phyloP scores from a whole-genome alignment of 2,329 filamentous ascomycete species.

The Colletotrichum limetticola region DNA sequence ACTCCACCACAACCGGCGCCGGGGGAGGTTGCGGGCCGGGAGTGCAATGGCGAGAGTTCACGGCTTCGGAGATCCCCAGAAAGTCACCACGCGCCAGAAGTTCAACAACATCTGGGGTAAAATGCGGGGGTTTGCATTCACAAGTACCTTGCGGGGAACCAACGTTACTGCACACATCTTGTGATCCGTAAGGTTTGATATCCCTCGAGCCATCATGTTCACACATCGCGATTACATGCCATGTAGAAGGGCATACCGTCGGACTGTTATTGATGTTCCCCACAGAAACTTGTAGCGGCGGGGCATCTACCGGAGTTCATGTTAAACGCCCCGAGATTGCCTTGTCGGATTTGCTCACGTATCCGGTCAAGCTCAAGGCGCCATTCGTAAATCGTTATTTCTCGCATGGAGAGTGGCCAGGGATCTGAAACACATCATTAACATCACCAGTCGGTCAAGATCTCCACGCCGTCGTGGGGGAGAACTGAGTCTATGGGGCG shows the following conservation, averaged over 20 bases:
- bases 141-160: not conserved
- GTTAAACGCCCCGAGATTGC: not conserved
- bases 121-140: conserved; percentile 1
- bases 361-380: not conserved
- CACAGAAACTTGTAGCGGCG: not conserved
- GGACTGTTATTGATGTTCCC: not conserved
- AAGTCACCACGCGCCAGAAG: not conserved
- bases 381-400: not conserved
- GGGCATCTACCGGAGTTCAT: not conserved
- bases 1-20: not conserved
- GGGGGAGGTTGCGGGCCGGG: conserved; percentile 12
- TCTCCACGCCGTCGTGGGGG: not conserved
- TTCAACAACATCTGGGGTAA: not conserved
- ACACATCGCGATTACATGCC: not conserved
- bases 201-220: too few relatives aligned
- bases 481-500: too few relatives aligned
- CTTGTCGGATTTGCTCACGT: not conserved
- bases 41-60: not conserved
- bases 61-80: not conserved
- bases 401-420: not conserved
- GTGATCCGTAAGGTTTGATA: too few relatives aligned
- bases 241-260: too few relatives aligned
- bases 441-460: not conserved
- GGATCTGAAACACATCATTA: not conserved
- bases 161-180: not conserved